A percentile compares a stretch with the other conserved stretches of the same genome.
phyloP scores from a whole-genome alignment of 148 eudicot genomes.

The Cornus suecica region DNA sequence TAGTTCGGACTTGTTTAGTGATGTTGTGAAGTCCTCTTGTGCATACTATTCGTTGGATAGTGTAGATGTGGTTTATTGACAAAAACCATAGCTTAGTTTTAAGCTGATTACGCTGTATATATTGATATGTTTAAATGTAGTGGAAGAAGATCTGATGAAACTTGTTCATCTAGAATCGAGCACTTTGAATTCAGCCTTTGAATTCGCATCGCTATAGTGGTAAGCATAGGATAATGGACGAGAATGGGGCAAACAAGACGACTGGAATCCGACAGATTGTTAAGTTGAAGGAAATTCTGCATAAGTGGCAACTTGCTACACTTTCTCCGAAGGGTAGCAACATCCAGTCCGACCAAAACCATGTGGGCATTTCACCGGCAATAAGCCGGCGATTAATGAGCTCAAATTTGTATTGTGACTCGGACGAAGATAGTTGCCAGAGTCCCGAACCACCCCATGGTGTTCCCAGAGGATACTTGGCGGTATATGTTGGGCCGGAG shows the following conservation, averaged over 20 bases:
- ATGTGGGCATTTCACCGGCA: constrained; percentile 46
- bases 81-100: background rate
- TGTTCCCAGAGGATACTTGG: constrained; percentile 79
- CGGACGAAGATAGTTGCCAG: constrained; percentile 64
- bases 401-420: constrained; percentile 32
- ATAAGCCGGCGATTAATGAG: constrained; percentile 34
- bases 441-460: constrained; percentile 65
- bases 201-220: constrained; percentile 7
- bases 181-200: constrained; percentile 11
- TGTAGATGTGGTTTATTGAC: background rate
- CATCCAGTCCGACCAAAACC: background rate
- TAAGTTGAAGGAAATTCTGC: constrained; percentile 54
- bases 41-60: background rate
- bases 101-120: no score
- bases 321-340: constrained; percentile 27
- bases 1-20: no score
- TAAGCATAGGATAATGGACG: constrained; percentile 42
- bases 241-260: constrained; percentile 36
- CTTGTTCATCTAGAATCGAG: constrained; percentile 16
- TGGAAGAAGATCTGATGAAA: constrained; percentile 25
- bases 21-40: background rate
- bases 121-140: constrained; percentile 5
- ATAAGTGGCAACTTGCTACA: constrained; percentile 59
- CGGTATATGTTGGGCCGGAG: constrained; percentile 81
- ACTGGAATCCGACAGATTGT: constrained; percentile 68